phyloP scores from a whole-genome alignment of 169 alveolate species.

The Theileria orientalis region DNA sequence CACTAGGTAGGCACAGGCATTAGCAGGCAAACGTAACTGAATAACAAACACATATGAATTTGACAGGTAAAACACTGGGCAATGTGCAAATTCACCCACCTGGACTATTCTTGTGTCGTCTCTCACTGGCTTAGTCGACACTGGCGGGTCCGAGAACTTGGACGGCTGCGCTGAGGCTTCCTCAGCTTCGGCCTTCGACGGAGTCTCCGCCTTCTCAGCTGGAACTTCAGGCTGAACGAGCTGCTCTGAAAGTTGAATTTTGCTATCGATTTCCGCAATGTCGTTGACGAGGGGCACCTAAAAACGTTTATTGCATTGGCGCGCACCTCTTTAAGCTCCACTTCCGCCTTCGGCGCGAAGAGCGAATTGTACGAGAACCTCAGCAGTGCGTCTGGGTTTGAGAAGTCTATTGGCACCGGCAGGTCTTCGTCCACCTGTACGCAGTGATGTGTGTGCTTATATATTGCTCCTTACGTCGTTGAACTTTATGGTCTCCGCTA shows the following conservation, averaged over 20 bases:
- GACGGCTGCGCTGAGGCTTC: constrained; percentile 4
- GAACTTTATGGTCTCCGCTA: constrained; percentile 87
- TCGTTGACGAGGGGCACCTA: not conserved
- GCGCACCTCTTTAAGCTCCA: not conserved
- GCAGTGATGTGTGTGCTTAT: not conserved
- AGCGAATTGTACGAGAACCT: constrained; percentile 9
- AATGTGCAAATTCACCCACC: constrained; percentile 13
- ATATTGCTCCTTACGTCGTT: constrained; percentile 19
- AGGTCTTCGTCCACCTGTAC: constrained; percentile 39
- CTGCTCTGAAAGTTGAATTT: not conserved
- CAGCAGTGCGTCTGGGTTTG: constrained; percentile 44
- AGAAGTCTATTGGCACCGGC: constrained; percentile 55
- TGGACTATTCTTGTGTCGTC: constrained; percentile 43
- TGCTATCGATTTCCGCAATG: not conserved
- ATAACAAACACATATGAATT: no score
- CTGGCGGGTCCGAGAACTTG: constrained; percentile 57
- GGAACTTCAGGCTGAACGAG: not conserved
- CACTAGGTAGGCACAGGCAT: no score
- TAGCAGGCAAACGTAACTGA: no score
- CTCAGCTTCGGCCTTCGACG: constrained; percentile 15
- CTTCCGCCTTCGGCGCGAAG: not conserved
- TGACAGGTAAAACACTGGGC: no score
- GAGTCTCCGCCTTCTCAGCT: not conserved
- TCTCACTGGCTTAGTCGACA: constrained; percentile 35
- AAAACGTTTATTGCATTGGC: not conserved